These are phyloP conservation scores for Erigeron philadelphicus DNA, from an alignment of 140 eudicot genomes.

Conservation along the genomic window DNA sequence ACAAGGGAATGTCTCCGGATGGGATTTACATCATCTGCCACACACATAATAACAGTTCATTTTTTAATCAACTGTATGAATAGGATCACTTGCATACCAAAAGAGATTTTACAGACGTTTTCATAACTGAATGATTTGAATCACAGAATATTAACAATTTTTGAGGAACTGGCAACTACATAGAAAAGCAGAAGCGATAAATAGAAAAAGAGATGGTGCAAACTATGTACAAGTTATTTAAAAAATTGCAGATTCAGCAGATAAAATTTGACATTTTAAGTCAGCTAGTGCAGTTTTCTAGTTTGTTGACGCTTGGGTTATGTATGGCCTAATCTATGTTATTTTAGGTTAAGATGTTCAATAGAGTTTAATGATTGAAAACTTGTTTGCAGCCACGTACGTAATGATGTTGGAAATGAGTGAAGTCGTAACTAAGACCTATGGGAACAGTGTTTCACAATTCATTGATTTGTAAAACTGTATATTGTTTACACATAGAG, in stretches of 20 bases:
- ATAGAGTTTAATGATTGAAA: background rate
- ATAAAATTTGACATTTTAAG: constrained; percentile 13
- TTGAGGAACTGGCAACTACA: no score
- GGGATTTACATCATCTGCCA: background rate
- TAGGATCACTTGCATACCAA: no score
- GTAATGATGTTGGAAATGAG: background rate
- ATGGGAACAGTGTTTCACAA: background rate
- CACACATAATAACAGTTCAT: background rate
- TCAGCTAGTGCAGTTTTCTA: background rate
- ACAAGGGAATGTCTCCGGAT: no score
- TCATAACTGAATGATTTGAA: no score
- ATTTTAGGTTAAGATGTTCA: background rate
- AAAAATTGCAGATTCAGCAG: background rate
- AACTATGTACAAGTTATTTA: background rate
- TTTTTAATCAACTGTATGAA: no score
- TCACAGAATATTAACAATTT: no score
- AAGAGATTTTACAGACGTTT: no score
- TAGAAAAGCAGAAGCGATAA: no score
- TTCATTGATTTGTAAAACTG: background rate
- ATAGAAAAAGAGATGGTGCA: no score
- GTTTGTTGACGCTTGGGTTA: background rate
- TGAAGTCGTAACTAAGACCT: background rate
- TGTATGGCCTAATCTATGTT: background rate
- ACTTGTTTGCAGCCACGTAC: background rate
- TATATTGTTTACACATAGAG: constrained; percentile 1